A percentile compares a stretch with the other conserved stretches of the same genome.
These are phyloP conservation scores for Fusarium subtropicale DNA, from an alignment of 2,329 filamentous ascomycete species.

Conservation along the genomic window DNA sequence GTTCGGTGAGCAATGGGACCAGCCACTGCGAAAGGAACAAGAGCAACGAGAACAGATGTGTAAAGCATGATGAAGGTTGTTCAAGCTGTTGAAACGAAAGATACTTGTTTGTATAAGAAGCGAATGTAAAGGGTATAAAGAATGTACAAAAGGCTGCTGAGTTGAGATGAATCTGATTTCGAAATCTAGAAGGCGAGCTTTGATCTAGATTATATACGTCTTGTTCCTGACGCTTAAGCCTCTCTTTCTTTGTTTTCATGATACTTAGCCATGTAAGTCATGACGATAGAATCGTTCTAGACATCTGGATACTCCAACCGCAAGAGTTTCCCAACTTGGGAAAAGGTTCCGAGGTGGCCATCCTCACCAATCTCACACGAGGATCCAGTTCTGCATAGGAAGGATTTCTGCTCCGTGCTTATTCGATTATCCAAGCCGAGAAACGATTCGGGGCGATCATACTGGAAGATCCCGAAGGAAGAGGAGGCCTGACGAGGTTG, in stretches of 20 bases:
- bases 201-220: conserved; percentile 10
- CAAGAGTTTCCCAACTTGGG: conserved; percentile 36
- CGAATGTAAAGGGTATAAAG: conserved; percentile 10
- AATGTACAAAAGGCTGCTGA: conserved; percentile 27
- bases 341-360: conserved; percentile 21
- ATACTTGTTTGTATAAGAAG: conserved; percentile 3
- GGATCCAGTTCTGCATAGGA: conserved; percentile 17
- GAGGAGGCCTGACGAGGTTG: conserved; percentile 7
- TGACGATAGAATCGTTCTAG: conserved; percentile 18
- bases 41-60: conserved; percentile 38
- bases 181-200: background rate
- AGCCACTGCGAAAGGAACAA: conserved; percentile 41
- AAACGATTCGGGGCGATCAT: conserved; percentile 7
- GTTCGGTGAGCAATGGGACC: conserved; percentile 35
- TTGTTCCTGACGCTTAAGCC: conserved; percentile 25
- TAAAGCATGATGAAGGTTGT: conserved; percentile 36
- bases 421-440: background rate
- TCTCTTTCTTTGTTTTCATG: background rate
- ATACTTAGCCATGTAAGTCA: background rate
- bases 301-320: conserved; percentile 7
- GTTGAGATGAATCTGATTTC: conserved; percentile 25
- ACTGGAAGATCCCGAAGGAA: background rate
- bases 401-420: conserved; percentile 1
- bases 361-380: conserved; percentile 18
- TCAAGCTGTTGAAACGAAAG: conserved; percentile 13